Base-by-base conservation (phyloP, 371 early-diverging fungal species). In the Mucor ambiguus region DNA sequence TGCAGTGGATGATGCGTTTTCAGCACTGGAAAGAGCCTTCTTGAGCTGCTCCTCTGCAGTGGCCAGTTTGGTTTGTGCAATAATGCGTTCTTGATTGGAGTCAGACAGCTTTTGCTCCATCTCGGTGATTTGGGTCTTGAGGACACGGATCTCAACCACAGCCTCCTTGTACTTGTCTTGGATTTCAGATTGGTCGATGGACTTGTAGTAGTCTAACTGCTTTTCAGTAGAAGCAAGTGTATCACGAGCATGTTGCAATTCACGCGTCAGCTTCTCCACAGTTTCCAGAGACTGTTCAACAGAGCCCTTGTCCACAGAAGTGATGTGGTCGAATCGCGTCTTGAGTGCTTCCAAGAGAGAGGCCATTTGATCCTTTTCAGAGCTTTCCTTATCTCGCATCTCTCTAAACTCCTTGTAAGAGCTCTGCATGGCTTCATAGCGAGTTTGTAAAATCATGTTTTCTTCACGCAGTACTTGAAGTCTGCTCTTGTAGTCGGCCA, bases 31-130 rank as follows among this genome's bases (percentile, higher is more conserved):
- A n/a, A 63, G 20, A 1, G 44, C 54, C 0, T 28, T 35, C 32
- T 69, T 60, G 7, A 63, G 41, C 16, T 61, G 44, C 6, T 60
- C 65, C 57, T 69, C 64, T 10, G 61, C 65, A 5, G 61, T 38
- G n/a, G 58, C 56, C 30, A 69, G 38, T 14, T 69, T 69, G 16
- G 61, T 69, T 49, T 69, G 61, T 32, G 65, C 61, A 32, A 64
- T 55, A 18, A 64, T 69, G 30, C 61, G 43, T n/a, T 64, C 64
- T 61, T 69, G 60, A 16, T 60, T 69, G 18, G 32, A 58, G 10
- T 60, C 30, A 4, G 64, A 64, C 3, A 69, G 32, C 16, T 64
- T 54, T 11, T 61, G 44, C 38, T 69, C 69, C 0, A 57, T 18
- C 9, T 69, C 69, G 11, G 64, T 9, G 28, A 69, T 29, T 38